Percentiles rank a stretch among this genome's conserved stretches.
Evolutionary conservation across 345 rosid species (phyloP).

Genomic region (Acer saccharum): DNA sequence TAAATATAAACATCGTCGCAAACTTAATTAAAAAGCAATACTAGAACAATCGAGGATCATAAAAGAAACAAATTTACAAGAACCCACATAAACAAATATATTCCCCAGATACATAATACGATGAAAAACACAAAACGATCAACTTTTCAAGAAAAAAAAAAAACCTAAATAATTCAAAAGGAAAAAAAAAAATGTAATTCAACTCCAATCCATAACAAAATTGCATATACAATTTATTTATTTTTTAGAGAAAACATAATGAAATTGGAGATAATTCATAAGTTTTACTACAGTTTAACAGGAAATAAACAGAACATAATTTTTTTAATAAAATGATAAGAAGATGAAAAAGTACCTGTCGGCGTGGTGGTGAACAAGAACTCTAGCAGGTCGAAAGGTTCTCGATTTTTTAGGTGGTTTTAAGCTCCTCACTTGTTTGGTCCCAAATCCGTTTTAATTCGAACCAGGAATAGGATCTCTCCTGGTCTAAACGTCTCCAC

Average conservation of each 20-base stretch:
- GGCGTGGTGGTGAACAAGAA: background rate
- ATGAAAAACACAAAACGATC: background rate
- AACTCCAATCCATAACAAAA: background rate
- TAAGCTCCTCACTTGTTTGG: background rate
- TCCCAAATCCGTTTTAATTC: background rate
- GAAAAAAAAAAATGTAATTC: background rate
- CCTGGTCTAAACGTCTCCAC: background rate
- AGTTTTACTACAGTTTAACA: background rate
- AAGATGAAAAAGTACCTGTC: background rate
- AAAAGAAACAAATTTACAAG: background rate
- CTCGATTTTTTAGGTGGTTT: background rate
- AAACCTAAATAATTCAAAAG: background rate
- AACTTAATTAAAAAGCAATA: background rate
- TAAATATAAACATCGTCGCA: background rate
- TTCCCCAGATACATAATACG: background rate
- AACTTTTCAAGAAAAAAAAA: background rate
- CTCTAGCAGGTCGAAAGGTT: background rate
- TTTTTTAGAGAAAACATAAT: background rate
- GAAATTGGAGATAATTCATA: background rate
- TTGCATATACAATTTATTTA: background rate
- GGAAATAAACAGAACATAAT: background rate
- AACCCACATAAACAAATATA: background rate
- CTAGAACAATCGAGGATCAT: background rate
- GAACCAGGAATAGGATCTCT: slow-evolving; percentile 6
- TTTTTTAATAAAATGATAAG: background rate